These are phyloP conservation scores for Colletotrichum eremochloae DNA, from an alignment of 2,329 filamentous ascomycete genomes.

Conservation along the genomic window DNA sequence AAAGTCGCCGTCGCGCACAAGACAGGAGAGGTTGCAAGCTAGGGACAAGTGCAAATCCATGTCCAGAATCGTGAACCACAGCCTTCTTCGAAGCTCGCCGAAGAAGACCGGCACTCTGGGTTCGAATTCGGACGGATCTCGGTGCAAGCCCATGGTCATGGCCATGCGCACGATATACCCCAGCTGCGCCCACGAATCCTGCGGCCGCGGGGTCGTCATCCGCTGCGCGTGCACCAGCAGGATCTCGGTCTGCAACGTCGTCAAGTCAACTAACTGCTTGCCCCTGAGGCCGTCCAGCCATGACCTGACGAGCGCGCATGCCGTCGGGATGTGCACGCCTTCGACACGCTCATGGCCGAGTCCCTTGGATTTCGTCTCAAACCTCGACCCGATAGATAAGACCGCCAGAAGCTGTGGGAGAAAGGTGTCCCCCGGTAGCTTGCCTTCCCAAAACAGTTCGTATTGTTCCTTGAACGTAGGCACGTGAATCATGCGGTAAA, in stretches of 20 bases:
- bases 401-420: constrained; percentile 67
- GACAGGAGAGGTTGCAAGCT: constrained; percentile 64
- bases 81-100: constrained; percentile 65
- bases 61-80: constrained; percentile 70
- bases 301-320: constrained; percentile 65
- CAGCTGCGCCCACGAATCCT: constrained; percentile 68
- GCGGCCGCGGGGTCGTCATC: constrained; percentile 62
- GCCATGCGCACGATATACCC: constrained; percentile 68
- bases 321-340: constrained; percentile 69
- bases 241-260: constrained; percentile 67
- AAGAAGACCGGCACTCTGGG: constrained; percentile 63
- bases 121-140: constrained; percentile 67
- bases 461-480: constrained; percentile 66
- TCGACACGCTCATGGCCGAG: constrained; percentile 65
- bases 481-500: constrained; percentile 67
- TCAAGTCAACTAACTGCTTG: constrained; percentile 66
- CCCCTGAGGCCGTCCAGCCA: constrained; percentile 67
- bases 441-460: constrained; percentile 65
- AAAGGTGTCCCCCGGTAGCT: constrained; percentile 62
- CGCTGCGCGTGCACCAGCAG: constrained; percentile 66
- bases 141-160: constrained; percentile 71
- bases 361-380: constrained; percentile 64
- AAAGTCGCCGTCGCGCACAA: constrained; percentile 66
- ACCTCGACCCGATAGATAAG: constrained; percentile 66
- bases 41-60: constrained; percentile 69